Evolutionary conservation across 371 early-diverging fungal genomes (phyloP).

Genomic region (Lichtheimia ornata): DNA sequence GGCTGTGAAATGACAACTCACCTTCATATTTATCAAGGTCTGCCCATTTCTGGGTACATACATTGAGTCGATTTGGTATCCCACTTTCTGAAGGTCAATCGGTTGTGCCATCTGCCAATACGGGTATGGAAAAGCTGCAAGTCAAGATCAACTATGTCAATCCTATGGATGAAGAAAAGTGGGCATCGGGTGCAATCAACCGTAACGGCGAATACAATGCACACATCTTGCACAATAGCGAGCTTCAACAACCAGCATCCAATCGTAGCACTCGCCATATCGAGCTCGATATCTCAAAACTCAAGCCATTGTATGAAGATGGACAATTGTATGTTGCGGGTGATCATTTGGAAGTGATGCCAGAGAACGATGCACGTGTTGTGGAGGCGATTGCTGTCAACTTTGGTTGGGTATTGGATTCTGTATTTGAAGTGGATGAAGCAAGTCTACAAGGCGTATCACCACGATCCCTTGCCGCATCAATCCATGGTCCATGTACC

Average conservation of each 20-base stretch:
- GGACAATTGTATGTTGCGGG: constrained; percentile 46
- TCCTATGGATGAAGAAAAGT: constrained; percentile 28
- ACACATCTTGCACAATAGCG: constrained; percentile 25
- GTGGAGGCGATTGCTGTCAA: constrained; percentile 50
- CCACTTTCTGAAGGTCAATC: constrained; percentile 28
- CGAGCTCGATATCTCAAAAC: constrained; percentile 39
- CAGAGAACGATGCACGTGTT: constrained; percentile 36
- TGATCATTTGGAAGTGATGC: constrained; percentile 60
- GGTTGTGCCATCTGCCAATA: constrained; percentile 34
- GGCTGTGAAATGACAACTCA: not conserved
- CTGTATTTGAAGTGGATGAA: constrained; percentile 52
- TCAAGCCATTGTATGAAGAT: constrained; percentile 25
- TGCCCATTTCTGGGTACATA: constrained; percentile 45
- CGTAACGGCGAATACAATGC: constrained; percentile 33
- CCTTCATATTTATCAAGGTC: constrained; percentile 16
- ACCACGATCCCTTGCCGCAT: constrained; percentile 51
- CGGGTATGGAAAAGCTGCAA: constrained; percentile 9
- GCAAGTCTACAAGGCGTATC: constrained; percentile 30
- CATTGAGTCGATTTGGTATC: constrained; percentile 33
- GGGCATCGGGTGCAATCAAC: constrained; percentile 26
- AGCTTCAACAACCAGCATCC: constrained; percentile 37
- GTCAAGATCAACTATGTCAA: constrained; percentile 29
- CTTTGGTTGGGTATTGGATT: constrained; percentile 54
- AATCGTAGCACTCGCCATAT: constrained; percentile 51
- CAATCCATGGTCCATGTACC: constrained; percentile 49